A percentile compares a stretch with the other conserved stretches of the same genome.
Evolutionary conservation across 2,329 filamentous ascomycete species (phyloP).

Genomic region (Botrytis fabae): DNA sequence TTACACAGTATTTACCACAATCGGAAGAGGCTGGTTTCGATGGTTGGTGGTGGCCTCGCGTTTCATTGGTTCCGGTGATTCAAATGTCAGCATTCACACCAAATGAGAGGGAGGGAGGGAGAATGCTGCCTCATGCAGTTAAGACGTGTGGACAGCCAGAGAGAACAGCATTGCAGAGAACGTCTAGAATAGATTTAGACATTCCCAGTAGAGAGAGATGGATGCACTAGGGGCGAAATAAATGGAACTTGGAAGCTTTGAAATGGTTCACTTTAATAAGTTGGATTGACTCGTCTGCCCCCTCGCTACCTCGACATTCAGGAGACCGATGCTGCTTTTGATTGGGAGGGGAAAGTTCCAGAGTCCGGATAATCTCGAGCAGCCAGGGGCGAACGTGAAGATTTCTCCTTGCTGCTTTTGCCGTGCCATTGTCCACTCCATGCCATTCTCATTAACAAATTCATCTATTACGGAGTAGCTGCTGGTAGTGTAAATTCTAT

Average conservation of each 20-base stretch:
- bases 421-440: background rate
- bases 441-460: background rate
- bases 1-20: background rate
- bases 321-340: slow-evolving; percentile 1
- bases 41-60: slow-evolving; percentile 1
- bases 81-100: background rate
- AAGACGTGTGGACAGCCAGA: background rate
- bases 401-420: slow-evolving; percentile 8
- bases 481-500: background rate
- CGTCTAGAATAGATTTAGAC: background rate
- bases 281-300: background rate
- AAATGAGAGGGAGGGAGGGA: background rate
- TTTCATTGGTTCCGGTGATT: background rate
- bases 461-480: background rate
- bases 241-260: background rate
- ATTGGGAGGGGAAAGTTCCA: slow-evolving; percentile 18
- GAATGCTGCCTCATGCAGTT: slow-evolving; percentile 1
- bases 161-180: background rate
- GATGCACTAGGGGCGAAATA: background rate
- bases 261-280: background rate
- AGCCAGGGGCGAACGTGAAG: background rate
- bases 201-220: background rate
- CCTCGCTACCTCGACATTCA: background rate
- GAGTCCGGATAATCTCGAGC: background rate
- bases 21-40: background rate